A percentile compares a stretch with the other conserved stretches of the same genome.
phyloP scores from a whole-genome alignment of 129 eudicot genomes.

The Centella asiatica region DNA sequence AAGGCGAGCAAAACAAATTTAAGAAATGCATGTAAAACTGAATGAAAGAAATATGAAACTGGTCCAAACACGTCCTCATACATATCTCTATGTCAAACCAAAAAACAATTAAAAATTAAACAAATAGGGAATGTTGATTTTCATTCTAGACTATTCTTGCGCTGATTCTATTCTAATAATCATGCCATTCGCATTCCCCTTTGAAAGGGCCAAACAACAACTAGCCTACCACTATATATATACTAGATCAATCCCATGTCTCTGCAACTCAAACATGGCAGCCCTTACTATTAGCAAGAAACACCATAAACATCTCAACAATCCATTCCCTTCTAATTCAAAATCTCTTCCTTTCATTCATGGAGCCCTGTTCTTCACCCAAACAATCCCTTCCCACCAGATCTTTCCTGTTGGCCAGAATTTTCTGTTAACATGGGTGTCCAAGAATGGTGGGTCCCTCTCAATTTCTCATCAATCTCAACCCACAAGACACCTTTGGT shows the following conservation, averaged over 20 bases:
- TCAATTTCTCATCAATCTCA: slow-evolving; percentile 54
- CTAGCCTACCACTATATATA: neutral
- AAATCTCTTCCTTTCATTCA: slow-evolving; percentile 43
- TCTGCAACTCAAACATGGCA: slow-evolving; percentile 28
- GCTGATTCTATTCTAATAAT: no score
- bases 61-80: no score
- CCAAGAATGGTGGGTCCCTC: slow-evolving; percentile 62
- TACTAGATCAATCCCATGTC: neutral
- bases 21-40: no score
- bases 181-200: neutral
- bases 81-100: no score
- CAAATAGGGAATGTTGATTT: no score
- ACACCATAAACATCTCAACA: slow-evolving; percentile 82
- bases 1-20: no score
- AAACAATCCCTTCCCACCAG: slow-evolving; percentile 39
- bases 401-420: slow-evolving; percentile 54
- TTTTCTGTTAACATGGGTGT: slow-evolving; percentile 54
- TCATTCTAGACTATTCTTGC: no score
- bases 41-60: no score
- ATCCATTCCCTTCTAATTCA: slow-evolving; percentile 82
- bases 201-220: neutral
- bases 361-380: slow-evolving; percentile 47
- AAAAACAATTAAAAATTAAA: no score
- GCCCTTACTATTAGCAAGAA: slow-evolving; percentile 65
- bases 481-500: slow-evolving; percentile 70